Conservation (phyloP, 208 protist genomes). For the Leishmania gerbilli region DNA sequence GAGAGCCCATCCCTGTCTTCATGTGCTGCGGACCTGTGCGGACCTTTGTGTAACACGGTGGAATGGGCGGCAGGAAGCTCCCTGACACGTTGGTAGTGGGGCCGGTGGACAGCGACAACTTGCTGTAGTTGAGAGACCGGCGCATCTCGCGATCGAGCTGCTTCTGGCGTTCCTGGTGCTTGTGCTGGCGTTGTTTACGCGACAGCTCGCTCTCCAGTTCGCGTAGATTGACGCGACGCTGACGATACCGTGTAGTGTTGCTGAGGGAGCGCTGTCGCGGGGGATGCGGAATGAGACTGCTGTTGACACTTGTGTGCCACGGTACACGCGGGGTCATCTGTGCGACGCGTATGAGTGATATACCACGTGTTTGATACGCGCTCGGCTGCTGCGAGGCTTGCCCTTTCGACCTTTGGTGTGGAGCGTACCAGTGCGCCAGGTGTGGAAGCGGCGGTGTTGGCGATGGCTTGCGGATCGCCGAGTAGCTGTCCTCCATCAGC, state of each 20-base stretch:
- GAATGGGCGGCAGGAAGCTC: conserved; percentile 29
- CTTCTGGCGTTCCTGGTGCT: conserved; percentile 37
- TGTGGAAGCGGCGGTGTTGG: conserved; percentile 1
- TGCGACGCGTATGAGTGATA: not conserved
- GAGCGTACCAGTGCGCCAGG: not conserved
- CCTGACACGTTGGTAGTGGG: conserved; percentile 7
- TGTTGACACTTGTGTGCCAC: conserved; percentile 5
- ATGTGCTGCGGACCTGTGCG: conserved; percentile 2
- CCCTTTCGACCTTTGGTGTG: conserved; percentile 1
- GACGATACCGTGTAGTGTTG: conserved; percentile 26
- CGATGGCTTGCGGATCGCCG: not conserved
- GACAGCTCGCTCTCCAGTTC: conserved; percentile 50
- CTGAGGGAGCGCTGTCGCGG: conserved; percentile 24
- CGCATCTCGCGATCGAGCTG: conserved; percentile 32
- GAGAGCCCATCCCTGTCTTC: not conserved
- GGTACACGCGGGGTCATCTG: conserved; percentile 6
- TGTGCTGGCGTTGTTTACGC: conserved; percentile 35
- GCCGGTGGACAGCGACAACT: not conserved
- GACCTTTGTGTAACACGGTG: conserved; percentile 16
- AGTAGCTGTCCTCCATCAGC: not conserved
- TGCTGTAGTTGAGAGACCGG: conserved; percentile 16
- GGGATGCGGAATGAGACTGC: conserved; percentile 24
- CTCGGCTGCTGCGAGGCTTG: conserved; percentile 4
- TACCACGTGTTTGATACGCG: not conserved
- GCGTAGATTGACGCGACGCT: conserved; percentile 49